These are phyloP conservation scores for Phytophthora gonapodyides DNA, from an alignment of 352 stramenopile genomes.

Conservation along the genomic window DNA sequence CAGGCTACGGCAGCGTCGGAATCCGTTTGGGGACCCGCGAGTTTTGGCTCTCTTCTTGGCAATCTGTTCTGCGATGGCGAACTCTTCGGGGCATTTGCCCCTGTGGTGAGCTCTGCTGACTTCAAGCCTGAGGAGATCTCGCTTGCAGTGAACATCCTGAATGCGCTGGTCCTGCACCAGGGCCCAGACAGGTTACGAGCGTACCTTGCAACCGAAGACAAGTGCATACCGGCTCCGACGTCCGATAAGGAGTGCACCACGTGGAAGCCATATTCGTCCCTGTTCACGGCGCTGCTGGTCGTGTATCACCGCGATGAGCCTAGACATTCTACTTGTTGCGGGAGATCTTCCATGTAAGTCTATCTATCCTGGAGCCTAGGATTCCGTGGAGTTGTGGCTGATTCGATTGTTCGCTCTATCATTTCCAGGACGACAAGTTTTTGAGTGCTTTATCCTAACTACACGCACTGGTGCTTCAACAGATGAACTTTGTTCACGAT, in stretches of 20 bases:
- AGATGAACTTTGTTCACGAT: slow-evolving; percentile 58
- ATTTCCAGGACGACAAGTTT: slow-evolving; percentile 80
- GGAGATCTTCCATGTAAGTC: slow-evolving; percentile 76
- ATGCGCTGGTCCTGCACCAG: slow-evolving; percentile 71
- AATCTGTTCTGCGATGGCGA: slow-evolving; percentile 70
- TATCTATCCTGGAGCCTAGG: neutral
- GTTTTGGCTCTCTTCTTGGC: slow-evolving; percentile 66
- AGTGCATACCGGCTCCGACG: slow-evolving; percentile 60
- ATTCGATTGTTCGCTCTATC: neutral
- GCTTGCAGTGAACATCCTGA: slow-evolving; percentile 69
- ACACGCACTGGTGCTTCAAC: slow-evolving; percentile 88
- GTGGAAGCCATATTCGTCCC: slow-evolving; percentile 68
- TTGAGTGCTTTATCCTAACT: slow-evolving; percentile 85
- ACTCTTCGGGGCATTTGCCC: slow-evolving; percentile 62
- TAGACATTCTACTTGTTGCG: slow-evolving; percentile 71
- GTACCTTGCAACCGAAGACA: slow-evolving; percentile 71
- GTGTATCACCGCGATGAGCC: slow-evolving; percentile 72
- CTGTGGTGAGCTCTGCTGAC: slow-evolving; percentile 50
- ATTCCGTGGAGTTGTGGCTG: neutral
- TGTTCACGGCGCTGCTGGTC: slow-evolving; percentile 73
- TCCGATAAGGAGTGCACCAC: slow-evolving; percentile 65
- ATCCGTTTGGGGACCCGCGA: slow-evolving; percentile 53
- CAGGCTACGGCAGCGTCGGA: slow-evolving; percentile 59
- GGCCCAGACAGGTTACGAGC: slow-evolving; percentile 67
- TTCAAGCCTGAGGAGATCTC: slow-evolving; percentile 55